Percentiles rank a stretch among this genome's conserved stretches.
phyloP scores from a whole-genome alignment of 2,329 filamentous ascomycete genomes.

The Metarhizium brunneum region DNA sequence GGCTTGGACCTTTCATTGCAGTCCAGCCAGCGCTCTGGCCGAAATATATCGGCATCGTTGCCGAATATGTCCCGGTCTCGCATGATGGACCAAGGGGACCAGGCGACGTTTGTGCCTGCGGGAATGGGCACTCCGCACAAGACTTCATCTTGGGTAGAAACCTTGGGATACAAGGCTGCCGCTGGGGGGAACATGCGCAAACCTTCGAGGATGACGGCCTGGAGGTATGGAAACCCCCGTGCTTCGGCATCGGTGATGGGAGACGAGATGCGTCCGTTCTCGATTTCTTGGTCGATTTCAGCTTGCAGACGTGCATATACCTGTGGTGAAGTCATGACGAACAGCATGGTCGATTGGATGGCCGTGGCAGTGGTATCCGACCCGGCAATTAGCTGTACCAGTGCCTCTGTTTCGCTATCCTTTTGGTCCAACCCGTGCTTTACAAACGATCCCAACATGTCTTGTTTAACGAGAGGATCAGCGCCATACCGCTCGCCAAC shows the following conservation, averaged over 20 bases:
- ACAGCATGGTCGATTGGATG: slow-evolving; percentile 38
- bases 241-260: slow-evolving; percentile 26
- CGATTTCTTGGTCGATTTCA: slow-evolving; percentile 12
- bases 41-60: neutral
- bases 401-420: neutral
- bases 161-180: slow-evolving; percentile 17
- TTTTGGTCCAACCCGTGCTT: neutral
- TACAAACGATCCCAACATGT: slow-evolving; percentile 3
- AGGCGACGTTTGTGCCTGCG: slow-evolving; percentile 1
- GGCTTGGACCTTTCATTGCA: neutral
- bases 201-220: slow-evolving; percentile 37
- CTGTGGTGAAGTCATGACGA: slow-evolving; percentile 35
- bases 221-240: slow-evolving; percentile 28
- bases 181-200: slow-evolving; percentile 21
- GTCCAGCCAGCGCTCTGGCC: slow-evolving; percentile 1
- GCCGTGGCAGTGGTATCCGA: slow-evolving; percentile 30
- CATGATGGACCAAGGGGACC: neutral
- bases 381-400: slow-evolving; percentile 4
- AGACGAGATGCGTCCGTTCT: slow-evolving; percentile 13
- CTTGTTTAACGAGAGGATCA: neutral
- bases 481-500: neutral
- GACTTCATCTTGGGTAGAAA: neutral
- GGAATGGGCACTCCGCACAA: slow-evolving; percentile 1
- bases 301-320: slow-evolving; percentile 32
- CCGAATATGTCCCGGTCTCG: neutral